Percentiles rank a stretch among this genome's conserved stretches.
phyloP scores from a whole-genome alignment of 495 filamentous ascomycete genomes.

The Symbiotaphrina buchneri region DNA sequence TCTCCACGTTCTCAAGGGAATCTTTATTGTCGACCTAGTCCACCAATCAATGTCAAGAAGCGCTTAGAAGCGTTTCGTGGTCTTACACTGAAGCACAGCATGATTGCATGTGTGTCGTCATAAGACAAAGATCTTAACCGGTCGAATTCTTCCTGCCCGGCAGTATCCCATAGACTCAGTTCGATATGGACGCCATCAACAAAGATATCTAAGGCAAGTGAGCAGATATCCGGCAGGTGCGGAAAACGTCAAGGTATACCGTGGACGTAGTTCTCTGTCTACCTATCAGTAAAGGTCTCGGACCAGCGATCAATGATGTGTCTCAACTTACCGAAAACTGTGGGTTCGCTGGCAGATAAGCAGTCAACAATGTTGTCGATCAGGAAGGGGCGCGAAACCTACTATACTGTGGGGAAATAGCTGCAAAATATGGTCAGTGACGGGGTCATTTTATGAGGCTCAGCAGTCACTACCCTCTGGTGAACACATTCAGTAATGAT shows the following conservation, averaged over 20 bases:
- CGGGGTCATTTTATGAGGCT: conserved; percentile 4
- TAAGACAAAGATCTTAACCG: conserved; percentile 86
- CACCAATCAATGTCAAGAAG: not conserved
- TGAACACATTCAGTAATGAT: conserved; percentile 93
- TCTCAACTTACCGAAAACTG: conserved; percentile 53
- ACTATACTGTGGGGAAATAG: conserved; percentile 96
- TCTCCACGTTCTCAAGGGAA: conserved; percentile 93
- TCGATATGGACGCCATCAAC: conserved; percentile 94
- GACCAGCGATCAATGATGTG: conserved; percentile 1
- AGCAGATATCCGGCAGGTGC: not conserved
- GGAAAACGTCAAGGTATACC: conserved; percentile 25
- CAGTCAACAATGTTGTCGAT: conserved; percentile 11
- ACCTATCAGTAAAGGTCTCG: conserved; percentile 11
- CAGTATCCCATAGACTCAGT: conserved; percentile 93
- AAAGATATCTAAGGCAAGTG: conserved; percentile 53
- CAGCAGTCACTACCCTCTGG: conserved; percentile 50
- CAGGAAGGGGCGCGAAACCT: conserved; percentile 12
- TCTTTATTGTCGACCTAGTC: conserved; percentile 66
- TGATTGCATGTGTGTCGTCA: conserved; percentile 92
- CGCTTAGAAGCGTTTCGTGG: too few relatives aligned
- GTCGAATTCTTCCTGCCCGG: conserved; percentile 98
- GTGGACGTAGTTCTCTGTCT: conserved; percentile 87
- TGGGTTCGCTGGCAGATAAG: conserved; percentile 44
- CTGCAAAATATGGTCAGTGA: conserved; percentile 17
- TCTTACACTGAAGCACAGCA: conserved; percentile 83